Percentiles rank a stretch among this genome's conserved stretches.
Evolutionary conservation across 2,329 filamentous ascomycete genomes (phyloP).

Genomic region (Rutstroemia sp.): DNA sequence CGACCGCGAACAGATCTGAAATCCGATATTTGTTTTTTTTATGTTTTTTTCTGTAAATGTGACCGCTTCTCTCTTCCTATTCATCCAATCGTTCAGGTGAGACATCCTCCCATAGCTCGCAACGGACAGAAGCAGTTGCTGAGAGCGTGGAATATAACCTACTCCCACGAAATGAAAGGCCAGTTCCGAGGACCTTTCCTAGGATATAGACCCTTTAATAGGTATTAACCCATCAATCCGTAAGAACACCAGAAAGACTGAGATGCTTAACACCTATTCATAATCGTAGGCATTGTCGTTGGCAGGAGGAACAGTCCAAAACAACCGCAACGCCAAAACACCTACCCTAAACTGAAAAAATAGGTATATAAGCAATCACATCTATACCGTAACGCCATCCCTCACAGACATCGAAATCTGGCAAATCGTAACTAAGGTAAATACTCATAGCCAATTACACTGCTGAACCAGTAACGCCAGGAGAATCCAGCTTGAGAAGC

Average conservation of each 20-base stretch:
- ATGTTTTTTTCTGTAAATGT: constrained; percentile 2
- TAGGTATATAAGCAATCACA: constrained; percentile 2
- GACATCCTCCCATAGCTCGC: no score
- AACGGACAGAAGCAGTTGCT: no score
- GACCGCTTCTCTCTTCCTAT: neutral
- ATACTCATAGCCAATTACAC: neutral
- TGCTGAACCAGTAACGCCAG: constrained; percentile 9
- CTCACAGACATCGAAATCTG: neutral
- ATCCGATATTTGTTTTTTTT: constrained; percentile 8
- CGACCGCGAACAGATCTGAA: constrained; percentile 4
- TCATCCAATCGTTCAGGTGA: neutral
- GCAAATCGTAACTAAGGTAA: neutral
- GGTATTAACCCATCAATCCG: constrained; percentile 8
- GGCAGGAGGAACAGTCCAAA: constrained; percentile 1
- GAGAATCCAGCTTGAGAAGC: constrained; percentile 27
- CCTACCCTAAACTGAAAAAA: neutral
- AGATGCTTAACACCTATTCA: constrained; percentile 2
- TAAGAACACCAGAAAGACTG: constrained; percentile 7
- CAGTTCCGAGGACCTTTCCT: no score
- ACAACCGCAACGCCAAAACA: constrained; percentile 6
- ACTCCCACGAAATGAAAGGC: no score
- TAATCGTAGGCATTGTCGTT: constrained; percentile 5
- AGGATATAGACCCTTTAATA: neutral
- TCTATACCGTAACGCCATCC: constrained; percentile 5
- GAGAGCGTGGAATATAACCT: no score